A percentile compares a stretch with the other conserved stretches of the same genome.
These are phyloP conservation scores for Diophrys sp. DNA, from an alignment of 73 alveolate genomes.

Conservation along the genomic window DNA sequence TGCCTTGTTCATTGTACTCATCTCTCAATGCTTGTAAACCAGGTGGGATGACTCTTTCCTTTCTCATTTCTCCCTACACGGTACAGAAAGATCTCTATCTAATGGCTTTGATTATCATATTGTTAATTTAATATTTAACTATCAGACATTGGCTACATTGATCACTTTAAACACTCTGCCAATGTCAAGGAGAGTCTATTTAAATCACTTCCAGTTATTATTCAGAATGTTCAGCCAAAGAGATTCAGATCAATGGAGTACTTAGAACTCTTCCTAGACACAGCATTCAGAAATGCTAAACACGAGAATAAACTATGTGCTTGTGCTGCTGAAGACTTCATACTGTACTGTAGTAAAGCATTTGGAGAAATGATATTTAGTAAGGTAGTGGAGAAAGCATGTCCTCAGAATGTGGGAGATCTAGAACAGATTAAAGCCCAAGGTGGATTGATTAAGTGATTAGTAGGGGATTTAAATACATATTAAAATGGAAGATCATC, in stretches of 20 bases:
- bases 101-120: too few relatives aligned
- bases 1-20: too few relatives aligned
- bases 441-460: too few relatives aligned
- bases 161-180: constrained; percentile 40
- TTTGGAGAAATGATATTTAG: constrained; percentile 38
- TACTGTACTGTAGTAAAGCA: constrained; percentile 8
- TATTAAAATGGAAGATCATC: too few relatives aligned
- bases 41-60: too few relatives aligned
- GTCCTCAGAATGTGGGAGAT: too few relatives aligned
- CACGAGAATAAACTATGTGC: constrained; percentile 38
- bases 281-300: constrained; percentile 42
- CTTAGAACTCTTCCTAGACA: constrained; percentile 38
- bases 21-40: too few relatives aligned
- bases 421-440: too few relatives aligned
- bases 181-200: constrained; percentile 46
- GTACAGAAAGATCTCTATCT: too few relatives aligned
- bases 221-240: constrained; percentile 21
- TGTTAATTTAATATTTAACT: too few relatives aligned
- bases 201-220: constrained; percentile 13
- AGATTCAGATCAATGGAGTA: constrained; percentile 24
- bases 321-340: constrained; percentile 35
- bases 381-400: constrained; percentile 31
- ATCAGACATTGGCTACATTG: constrained; percentile 43
- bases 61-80: too few relatives aligned
- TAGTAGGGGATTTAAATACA: too few relatives aligned